Conservation (phyloP, 805 yeast species). For the Grigorovia yakushimaensis region DNA sequence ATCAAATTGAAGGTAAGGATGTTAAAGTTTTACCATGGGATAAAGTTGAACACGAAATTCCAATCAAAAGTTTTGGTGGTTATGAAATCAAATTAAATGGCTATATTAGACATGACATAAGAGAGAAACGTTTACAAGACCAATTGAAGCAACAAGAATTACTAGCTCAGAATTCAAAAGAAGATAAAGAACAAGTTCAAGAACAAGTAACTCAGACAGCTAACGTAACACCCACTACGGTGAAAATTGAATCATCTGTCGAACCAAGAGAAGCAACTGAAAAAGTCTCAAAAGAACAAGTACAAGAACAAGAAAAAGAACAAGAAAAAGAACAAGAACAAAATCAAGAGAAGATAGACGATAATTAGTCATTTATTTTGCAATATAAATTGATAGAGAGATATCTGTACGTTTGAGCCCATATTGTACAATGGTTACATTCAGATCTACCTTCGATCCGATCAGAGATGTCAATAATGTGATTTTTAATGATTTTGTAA, state of each 20-base stretch:
- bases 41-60: conserved; percentile 9
- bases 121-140: conserved; percentile 2
- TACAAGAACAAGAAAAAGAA: conserved; percentile 2
- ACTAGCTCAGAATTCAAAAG: neutral
- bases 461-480: too few relatives aligned
- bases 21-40: conserved; percentile 16
- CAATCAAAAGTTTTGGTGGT: conserved; percentile 21
- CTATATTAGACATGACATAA: conserved; percentile 21
- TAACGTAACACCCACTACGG: neutral
- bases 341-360: neutral
- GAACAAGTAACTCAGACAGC: neutral
- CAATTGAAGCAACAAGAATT: neutral
- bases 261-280: neutral
- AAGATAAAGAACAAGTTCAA: conserved; percentile 1
- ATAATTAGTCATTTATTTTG: too few relatives aligned
- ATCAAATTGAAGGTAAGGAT: too few relatives aligned
- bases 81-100: conserved; percentile 20
- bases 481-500: too few relatives aligned
- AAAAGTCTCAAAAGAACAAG: neutral
- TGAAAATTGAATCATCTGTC: neutral
- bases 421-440: too few relatives aligned
- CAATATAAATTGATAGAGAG: too few relatives aligned
- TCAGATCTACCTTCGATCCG: too few relatives aligned
- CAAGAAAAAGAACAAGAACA: conserved; percentile 3
- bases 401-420: too few relatives aligned